Percentiles rank a stretch among this genome's conserved stretches.
Conservation (phyloP, 345 rosid genomes). For the Clausena lansium region DNA sequence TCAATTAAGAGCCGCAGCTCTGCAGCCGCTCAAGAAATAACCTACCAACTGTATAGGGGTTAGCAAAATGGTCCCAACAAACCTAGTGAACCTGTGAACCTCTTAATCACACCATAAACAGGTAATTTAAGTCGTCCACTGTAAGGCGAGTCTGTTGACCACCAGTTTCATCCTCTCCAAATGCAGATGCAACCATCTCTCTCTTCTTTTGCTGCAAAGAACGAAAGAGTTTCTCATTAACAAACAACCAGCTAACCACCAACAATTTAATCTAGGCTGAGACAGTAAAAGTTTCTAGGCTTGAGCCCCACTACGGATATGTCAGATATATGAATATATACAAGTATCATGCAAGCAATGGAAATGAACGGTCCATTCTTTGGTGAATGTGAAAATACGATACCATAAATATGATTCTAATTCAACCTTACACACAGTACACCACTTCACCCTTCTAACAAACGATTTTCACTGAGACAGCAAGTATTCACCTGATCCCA, state of each 20-base stretch:
- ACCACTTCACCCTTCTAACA: neutral
- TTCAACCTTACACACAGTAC: neutral
- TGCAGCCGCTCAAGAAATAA: conserved; percentile 15
- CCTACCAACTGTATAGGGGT: conserved; percentile 27
- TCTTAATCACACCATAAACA: conserved; percentile 71
- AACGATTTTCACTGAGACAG: neutral
- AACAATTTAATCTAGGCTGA: neutral
- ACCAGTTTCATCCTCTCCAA: conserved; percentile 86
- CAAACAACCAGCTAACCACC: neutral
- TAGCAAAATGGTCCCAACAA: conserved; percentile 20
- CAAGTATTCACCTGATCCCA: conserved; percentile 1
- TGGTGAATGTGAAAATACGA: neutral
- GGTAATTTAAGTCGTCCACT: conserved; percentile 78
- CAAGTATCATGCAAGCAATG: neutral
- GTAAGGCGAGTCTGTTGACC: conserved; percentile 78
- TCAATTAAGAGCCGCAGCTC: conserved; percentile 5
- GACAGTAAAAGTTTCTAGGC: neutral
- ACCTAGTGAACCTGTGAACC: neutral
- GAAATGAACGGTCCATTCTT: neutral
- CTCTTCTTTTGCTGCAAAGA: conserved; percentile 82
- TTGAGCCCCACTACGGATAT: neutral
- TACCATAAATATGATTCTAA: neutral
- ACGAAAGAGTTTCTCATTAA: neutral
- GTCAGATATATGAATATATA: neutral
- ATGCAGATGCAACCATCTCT: conserved; percentile 90